Conservation (phyloP, 1,139 yeast genomes). For the Nakaseomyces glabratus region DNA sequence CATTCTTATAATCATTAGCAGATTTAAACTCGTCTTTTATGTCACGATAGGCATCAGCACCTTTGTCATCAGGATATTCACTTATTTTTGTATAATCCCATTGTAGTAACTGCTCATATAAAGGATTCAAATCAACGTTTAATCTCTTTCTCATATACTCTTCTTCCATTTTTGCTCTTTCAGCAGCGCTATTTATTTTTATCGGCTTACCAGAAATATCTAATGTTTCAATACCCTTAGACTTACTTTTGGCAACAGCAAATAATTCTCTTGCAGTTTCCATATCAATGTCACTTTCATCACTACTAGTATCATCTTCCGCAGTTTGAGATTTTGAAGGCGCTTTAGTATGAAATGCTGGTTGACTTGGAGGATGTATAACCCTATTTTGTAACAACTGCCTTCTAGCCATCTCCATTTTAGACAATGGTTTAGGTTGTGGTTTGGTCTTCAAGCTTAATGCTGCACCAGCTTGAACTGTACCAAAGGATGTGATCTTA, state of each 20-base stretch:
- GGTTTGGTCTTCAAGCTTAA: constrained; percentile 37
- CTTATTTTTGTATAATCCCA: constrained; percentile 65
- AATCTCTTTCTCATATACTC: constrained; percentile 72
- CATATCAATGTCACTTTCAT: constrained; percentile 31
- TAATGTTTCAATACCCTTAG: constrained; percentile 28
- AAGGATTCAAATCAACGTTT: constrained; percentile 67
- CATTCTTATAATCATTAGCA: constrained; percentile 53
- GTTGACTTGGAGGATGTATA: constrained; percentile 62
- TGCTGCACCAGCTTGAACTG: constrained; percentile 30
- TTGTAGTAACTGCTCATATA: constrained; percentile 57
- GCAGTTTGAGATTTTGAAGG: constrained; percentile 10
- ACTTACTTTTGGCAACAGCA: constrained; percentile 27
- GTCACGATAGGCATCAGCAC: constrained; percentile 33
- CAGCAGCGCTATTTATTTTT: constrained; percentile 21
- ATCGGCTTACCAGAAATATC: constrained; percentile 29
- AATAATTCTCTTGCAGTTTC: constrained; percentile 33
- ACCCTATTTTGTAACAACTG: constrained; percentile 30
- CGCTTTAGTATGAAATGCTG: constrained; percentile 56
- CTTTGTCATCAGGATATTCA: constrained; percentile 49
- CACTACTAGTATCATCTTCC: constrained; percentile 29
- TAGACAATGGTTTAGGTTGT: constrained; percentile 32
- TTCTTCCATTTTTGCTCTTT: constrained; percentile 53
- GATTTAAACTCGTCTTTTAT: constrained; percentile 41
- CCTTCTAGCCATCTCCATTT: constrained; percentile 33
- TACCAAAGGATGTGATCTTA: constrained; percentile 42